Base-by-base conservation (phyloP, 805 yeast species). In the Saccharomycopsis babjevae region DNA sequence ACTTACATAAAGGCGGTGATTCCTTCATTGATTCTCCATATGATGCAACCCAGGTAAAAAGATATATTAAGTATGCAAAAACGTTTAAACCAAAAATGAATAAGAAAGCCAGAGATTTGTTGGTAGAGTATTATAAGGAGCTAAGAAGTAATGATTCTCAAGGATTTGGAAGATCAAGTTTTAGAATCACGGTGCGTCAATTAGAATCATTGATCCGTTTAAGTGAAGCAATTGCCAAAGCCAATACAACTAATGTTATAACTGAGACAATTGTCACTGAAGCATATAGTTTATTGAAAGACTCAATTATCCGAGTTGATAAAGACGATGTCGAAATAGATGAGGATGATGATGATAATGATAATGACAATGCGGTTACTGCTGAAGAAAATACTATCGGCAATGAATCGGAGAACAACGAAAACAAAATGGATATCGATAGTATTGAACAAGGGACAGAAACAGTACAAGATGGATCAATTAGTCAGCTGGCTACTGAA, bases 141-240 rank as follows among this genome's bases (percentile, higher is more conserved):
- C 79, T 93, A 64, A 81, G 99, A 73, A 82, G 82, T 42, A 94
- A 89, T 69, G 98, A 93, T 72, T 89, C 97, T 1, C 96, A 88
- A 71, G 97, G 96, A 1, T 76, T 86, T 58, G 88, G 89, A 22
- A 79, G 93, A 70, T 83, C 90, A 58, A 87, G 96, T 62, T 93
- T 93, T 72, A 79, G 98, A 72, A 94, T 94, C 68, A 94, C 99
- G 0, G 99, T 94, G 40, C 88, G 99, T 78, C 99, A 94, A 71
- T 79, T 94, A 68, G 99, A 93, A 74, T 86, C 94, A 59, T 83
- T 92, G 91, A 86, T 94, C 66, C 82, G 99, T 70, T 79, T 94
- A 62, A 85, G 94, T 2, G 99, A 94, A 72, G 98, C 97, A 1
- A 92, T 94, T 73, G 98, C 99, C 1, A 81, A 97, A 66, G 97